Evolutionary conservation across 2,329 filamentous ascomycete genomes (phyloP), one percentile per base, ranked within the genome.

Genomic region (Fusarium acutatum): DNA sequence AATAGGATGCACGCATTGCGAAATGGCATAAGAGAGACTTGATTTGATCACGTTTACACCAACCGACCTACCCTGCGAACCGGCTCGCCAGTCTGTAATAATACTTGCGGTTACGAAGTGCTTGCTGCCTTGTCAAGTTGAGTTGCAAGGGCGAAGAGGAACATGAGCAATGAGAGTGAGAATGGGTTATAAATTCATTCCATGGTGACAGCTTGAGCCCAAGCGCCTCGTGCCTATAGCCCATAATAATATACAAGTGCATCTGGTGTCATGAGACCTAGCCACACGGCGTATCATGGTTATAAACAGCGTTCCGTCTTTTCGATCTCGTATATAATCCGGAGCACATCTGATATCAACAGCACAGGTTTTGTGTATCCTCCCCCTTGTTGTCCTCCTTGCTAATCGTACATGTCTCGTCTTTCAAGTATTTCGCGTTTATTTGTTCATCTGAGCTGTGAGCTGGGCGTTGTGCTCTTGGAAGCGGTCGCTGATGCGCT

Each of bases 401-500:
- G 58, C 54, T 77, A 77, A 67, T 78, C 72, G 64, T 77, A 77
- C 74, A 77, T 60, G 38, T 37, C 46, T 53, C 49, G 28, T 46
- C 49, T 50, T 17, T 57, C 17, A 34, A 53, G 37, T 44, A 20
- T 38, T 32, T 38, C 20, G 47, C 41, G n/a, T 37, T 67, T 76
- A 75, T 79, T 84, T 82, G 77, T 84, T 83, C 84, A 87, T 84
- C 79, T 84, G 82, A 79, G 88, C 85, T 78, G 84, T 83, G 71
- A 87, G 86, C 86, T 91, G 89, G 78, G 88, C 87, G 74, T 91
- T 92, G 80, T 91, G 88, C 82, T 92, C 90, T 81, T 90, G 88
- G 90, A 98, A 99, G 73, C 96, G 91, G 85, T 97, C 94, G 79
- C 95, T 94, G 78, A 99, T 88, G 69, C 96, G 92, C 84, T 96